Conservation (phyloP, 257 asterid species). For the Agastache rugosa region DNA sequence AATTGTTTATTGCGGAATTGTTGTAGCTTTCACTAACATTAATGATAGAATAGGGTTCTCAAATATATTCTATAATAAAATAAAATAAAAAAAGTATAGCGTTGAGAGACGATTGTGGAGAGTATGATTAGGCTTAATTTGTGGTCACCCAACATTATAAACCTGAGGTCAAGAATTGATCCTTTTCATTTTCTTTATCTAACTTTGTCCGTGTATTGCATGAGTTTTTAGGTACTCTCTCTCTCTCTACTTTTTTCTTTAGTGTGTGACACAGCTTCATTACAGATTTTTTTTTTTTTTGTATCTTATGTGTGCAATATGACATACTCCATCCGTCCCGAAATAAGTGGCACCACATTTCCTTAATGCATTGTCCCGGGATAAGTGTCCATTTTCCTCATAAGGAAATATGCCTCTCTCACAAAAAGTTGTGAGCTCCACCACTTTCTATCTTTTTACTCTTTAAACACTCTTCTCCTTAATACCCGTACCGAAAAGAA, state of each 20-base stretch:
- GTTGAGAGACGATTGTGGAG: not conserved
- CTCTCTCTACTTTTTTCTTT: not conserved
- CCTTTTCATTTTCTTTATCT: not conserved
- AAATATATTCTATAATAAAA: not conserved
- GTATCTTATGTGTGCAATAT: no score
- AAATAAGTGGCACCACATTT: no score
- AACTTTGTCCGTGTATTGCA: conserved; percentile 21
- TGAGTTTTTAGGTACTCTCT: not conserved
- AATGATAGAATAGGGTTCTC: not conserved
- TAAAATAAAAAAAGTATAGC: not conserved
- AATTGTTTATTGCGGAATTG: not conserved
- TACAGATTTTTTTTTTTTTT: no score
- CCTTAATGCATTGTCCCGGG: no score
- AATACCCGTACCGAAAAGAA: no score
- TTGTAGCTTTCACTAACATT: not conserved
- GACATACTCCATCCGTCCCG: no score
- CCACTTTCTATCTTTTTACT: no score
- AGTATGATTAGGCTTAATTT: conserved; percentile 34
- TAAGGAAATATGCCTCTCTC: no score
- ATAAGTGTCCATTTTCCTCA: no score
- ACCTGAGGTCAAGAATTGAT: conserved; percentile 22
- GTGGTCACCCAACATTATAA: conserved; percentile 28
- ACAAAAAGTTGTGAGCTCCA: no score
- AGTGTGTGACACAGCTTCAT: not conserved
- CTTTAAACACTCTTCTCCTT: no score